Conservation (phyloP, 768 basidiomycete genomes). For the Cystobasidiopsis lactophilus region DNA sequence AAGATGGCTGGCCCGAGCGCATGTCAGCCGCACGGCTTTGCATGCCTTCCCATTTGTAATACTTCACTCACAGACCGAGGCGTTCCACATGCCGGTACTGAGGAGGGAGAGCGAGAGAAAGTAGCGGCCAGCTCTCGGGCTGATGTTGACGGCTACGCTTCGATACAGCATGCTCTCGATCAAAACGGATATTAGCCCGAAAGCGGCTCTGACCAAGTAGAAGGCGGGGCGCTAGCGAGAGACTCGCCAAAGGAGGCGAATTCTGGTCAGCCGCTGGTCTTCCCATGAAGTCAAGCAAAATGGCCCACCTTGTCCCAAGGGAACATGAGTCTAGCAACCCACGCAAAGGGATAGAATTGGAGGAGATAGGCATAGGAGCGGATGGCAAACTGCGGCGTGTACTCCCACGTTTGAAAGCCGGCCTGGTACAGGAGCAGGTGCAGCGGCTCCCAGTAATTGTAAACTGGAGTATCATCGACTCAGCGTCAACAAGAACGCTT, state of each 20-base stretch:
- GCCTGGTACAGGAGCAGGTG: constrained; percentile 69
- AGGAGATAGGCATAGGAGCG: constrained; percentile 87
- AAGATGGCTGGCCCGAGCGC: constrained; percentile 48
- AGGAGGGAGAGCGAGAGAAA: constrained; percentile 62
- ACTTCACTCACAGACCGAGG: constrained; percentile 43
- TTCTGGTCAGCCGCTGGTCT: background rate
- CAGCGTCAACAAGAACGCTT: too few relatives aligned
- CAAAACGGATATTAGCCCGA: constrained; percentile 48
- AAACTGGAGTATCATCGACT: too few relatives aligned
- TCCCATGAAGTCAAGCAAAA: too few relatives aligned
- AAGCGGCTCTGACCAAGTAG: constrained; percentile 61
- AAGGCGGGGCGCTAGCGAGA: constrained; percentile 81
- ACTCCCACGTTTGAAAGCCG: constrained; percentile 97
- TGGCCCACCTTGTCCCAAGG: constrained; percentile 48
- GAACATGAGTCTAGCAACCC: constrained; percentile 32
- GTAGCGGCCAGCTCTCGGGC: constrained; percentile 80
- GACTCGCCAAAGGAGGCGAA: too few relatives aligned
- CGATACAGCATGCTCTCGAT: constrained; percentile 69
- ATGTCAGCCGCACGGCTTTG: background rate
- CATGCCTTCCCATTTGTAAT: background rate
- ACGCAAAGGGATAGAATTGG: constrained; percentile 44
- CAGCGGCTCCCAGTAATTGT: constrained; percentile 96
- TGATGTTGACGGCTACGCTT: constrained; percentile 54
- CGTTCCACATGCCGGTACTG: constrained; percentile 88
- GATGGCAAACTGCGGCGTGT: constrained; percentile 71